Evolutionary conservation across 2,329 filamentous ascomycete species (phyloP), one percentile per base, ranked within the genome.

Genomic region (Tothia fuscella): DNA sequence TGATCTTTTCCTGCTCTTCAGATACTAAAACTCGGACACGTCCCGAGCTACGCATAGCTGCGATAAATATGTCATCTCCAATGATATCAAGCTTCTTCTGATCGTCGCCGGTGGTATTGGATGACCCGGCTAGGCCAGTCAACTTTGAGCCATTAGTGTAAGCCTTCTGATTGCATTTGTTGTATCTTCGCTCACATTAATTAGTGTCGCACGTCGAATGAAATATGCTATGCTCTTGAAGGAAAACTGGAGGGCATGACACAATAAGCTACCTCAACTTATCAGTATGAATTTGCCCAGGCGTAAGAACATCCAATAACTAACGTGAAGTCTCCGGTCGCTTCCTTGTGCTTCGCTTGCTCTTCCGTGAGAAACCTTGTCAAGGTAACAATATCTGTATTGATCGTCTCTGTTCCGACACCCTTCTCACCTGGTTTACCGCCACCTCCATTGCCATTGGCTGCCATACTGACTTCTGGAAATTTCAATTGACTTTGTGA

Each of bases 151-250:
- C 10, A 25, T 37, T 17, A 37, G 21, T 24, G 12, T 25, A 13
- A 26, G 26, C 14, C 19, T 5, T 28, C 4, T 21, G 1, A 12
- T 34, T n/a, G 14, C 20, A 9, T 10, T 40, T 14, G 4, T 14
- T 17, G n/a, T 4, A 19, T 12, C 5, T 12, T 9, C 21, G 48
- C 60, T 38, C 51, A 65, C 62, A 71, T 94, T 94, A 68, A 96
- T 89, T 50, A 98, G 71, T 19, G 86, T 89, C 26, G 89, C 87
- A 62, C 91, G 82, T 56, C 89, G 88, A 64, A 98, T 98, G 72
- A 95, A 98, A 74, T 96, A 94, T 54, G 91, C 86, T 63, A 98
- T 98, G 51, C 86, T 93, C 72, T 98, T 98, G 81, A 98, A 98
- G 50, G 91, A 89, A 72, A 96, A 98, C 65, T 96, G 91, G 46